Evolutionary conservation across 768 basidiomycete species (phyloP), one percentile per base, ranked within the genome.

Genomic region (Tubosaeta sp.): DNA sequence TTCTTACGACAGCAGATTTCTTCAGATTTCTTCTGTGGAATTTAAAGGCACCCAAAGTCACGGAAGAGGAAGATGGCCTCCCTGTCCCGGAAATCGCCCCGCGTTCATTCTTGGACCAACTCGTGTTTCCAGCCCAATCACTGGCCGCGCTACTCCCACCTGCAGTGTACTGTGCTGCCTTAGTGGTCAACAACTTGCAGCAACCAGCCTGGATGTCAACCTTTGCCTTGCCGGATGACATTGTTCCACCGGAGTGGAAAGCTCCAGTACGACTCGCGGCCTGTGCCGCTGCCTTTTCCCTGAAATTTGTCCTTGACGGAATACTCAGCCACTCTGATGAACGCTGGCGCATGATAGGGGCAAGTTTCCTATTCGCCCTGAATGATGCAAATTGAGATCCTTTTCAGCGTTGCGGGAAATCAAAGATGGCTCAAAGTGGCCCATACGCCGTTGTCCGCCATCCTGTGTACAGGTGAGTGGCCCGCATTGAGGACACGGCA

Each of bases 361-460:
- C 70, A 49, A 44, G 41, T 30, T 13, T 13, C 8, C 10, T 18
- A 6, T 19, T 27, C 19, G 1, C 16, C 34, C 24, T 40, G 12
- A 29, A 31, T 16, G 6, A 30, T 9, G 24, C 14, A 2, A 18
- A 40, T 25, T 34, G 21, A 47, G 9, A n/a, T 34, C n/a, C 32
- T 52, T 44, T 19, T 57, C 9, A 69, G 69, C 29, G 56, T 44
- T 46, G 64, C 34, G 70, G 66, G 51, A 72, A 70, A 45, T 55
- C 63, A 0, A 63, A 52, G 29, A 7, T 69, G 50, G 58, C 62
- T 4, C 56, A 61, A 31, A 60, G 55, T 7, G 72, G 72, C 2
- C 71, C 70, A 5, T 73, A 73, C 48, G 51, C 65, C 8, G 42
- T 70, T 25, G 65, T 73, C 30, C 72, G 73, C 32, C 73, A 73